Evolutionary conservation across 169 alveolate species (phyloP), one percentile per base, ranked within the genome.

Genomic region (Cryptosporidium muris): DNA sequence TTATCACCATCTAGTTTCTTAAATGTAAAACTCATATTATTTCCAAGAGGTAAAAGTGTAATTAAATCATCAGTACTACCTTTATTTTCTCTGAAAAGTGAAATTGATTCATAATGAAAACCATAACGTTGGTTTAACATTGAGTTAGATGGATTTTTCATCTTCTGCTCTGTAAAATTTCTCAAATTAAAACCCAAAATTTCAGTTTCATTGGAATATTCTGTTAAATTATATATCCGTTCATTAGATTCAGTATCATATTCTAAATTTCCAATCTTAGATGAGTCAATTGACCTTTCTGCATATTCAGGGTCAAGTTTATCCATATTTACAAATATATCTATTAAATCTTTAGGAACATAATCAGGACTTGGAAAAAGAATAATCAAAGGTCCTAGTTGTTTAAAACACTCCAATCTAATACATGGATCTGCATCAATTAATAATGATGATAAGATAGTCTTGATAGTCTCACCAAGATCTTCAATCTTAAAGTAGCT

Each of bases 341-440:
- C 85, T 12, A 74, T 58, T 54, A 74, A 48, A 45, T 60, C 64
- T 14, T 14, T 37, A 2, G 85, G 85, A 36, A 74, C 62, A 11
- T 42, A 43, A 3, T 74, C 85, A 3, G 85, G 67, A 42, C 60
- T 63, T 3, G 48, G 56, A 52, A 74, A 74, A 3, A 74, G 43
- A 47, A 68, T 74, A 34, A 74, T 74, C 42, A 74, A 58, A 34
- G 85, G 85, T 37, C 85, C 85, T 58, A 74, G 40, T 52, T 74
- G 85, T 11, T 74, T 74, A 34, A 64, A 56, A 64, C 16, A 64
- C 1, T 64, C 80, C 14, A 38, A 9, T 47, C 58, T 64, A 60
- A 36, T 38, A 38, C 51, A 37, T 3, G 36, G 9, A 5, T 54
- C 65, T n/a, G 16, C n/a, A 25, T 58, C 43, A 36, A 14, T 63